Evolutionary conservation across 306 rosid genomes (phyloP).

Genomic region (Sesbania bispinosa): DNA sequence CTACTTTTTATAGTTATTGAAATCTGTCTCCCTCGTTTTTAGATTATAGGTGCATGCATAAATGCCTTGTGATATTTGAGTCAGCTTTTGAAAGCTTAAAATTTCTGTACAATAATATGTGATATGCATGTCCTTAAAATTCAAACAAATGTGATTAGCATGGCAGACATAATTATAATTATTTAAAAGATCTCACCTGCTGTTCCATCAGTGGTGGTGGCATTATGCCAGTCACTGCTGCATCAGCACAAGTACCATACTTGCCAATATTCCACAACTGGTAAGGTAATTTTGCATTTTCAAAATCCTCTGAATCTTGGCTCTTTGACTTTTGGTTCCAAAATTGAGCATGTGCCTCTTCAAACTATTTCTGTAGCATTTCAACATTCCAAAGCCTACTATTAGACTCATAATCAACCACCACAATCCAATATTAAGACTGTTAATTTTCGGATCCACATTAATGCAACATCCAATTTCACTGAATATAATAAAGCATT

Average conservation of each 20-base stretch:
- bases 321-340: conserved; percentile 54
- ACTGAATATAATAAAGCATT: not conserved
- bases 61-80: too few relatives aligned
- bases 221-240: conserved; percentile 87
- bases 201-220: conserved; percentile 94
- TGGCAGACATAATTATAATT: not conserved
- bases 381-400: conserved; percentile 30
- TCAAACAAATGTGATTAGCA: not conserved
- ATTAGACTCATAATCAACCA: too few relatives aligned
- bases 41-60: too few relatives aligned
- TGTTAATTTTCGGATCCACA: not conserved
- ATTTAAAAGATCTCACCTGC: conserved; percentile 51
- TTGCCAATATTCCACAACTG: conserved; percentile 95
- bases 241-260: too few relatives aligned
- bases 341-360: conserved; percentile 54
- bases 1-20: too few relatives aligned
- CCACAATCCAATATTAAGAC: conserved; percentile 1
- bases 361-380: conserved; percentile 68
- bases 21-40: too few relatives aligned
- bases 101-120: too few relatives aligned
- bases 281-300: conserved; percentile 56
- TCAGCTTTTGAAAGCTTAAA: too few relatives aligned
- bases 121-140: too few relatives aligned
- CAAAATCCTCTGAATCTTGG: conserved; percentile 46
- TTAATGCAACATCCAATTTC: not conserved